Evolutionary conservation across 495 filamentous ascomycete species (phyloP), one percentile per base, ranked within the genome.

Genomic region (Aspergillus leporis): DNA sequence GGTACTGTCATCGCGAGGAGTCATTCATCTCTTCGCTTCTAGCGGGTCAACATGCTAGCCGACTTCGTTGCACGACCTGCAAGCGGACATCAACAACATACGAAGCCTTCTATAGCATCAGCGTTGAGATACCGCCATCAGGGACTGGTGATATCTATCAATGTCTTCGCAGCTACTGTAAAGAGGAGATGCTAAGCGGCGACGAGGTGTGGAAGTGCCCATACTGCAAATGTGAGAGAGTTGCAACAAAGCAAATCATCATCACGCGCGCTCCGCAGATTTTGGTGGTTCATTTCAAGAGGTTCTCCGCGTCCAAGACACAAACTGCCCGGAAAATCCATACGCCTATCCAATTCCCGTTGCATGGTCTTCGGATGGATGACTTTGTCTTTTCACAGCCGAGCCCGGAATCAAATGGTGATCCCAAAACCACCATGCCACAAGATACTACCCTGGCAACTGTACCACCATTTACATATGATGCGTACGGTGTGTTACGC

Each of bases 281-380:
- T 62, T 74, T 91, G 5, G 86, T 90, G n/a, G 74, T 91, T 6
- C 88, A 91, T 61, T 85, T 91, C 67, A 91, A 90, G 68, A 85
- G 88, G 30, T 91, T 91, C 67, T 81, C 81, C 3, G 80, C 83
- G 7, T 79, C 76, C 9, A 82, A 83, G 66, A 76, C 76, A 16
- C 74, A 87, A 54, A 74, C 72, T 32, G 78, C 84, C 25, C 81
- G 77, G 23, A 91, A 91, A 69, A 83, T 90, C 60, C 83, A 83
- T 65, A 88, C 83, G 0, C 83, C 85, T 6, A 82, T 91, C 52
- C 75, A 88, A 8, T 91, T 90, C 60, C 88, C 88, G 0, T 69
- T 91, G 0, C 74, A 87, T 30, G 78, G 84, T 3, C 77, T 91
- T 1, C 81, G 85, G 45, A 81, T 91, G 67, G 84, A 81, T 47